Percentiles rank a stretch among this genome's conserved stretches.
Evolutionary conservation across 1,284 basidiomycete species (phyloP).

Genomic region (Stereum hirsutum): DNA sequence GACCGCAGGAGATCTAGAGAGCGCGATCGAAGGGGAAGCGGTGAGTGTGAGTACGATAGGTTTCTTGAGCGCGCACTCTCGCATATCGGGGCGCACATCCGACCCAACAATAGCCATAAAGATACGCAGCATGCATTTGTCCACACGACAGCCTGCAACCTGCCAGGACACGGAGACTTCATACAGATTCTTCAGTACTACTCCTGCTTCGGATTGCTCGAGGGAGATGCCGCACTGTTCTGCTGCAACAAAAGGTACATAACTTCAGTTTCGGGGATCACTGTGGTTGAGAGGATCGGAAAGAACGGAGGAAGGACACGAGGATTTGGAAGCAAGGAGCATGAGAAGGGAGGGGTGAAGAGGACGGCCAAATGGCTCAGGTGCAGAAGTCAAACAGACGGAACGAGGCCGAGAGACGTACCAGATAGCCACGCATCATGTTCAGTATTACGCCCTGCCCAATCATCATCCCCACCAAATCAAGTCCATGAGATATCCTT

Average conservation of each 20-base stretch:
- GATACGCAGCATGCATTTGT: slow-evolving; percentile 25
- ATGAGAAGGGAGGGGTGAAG: no score
- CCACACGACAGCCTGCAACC: slow-evolving; percentile 45
- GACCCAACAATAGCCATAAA: background rate
- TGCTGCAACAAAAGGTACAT: no score
- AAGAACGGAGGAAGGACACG: no score
- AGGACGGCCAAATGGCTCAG: no score
- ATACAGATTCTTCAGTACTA: slow-evolving; percentile 22
- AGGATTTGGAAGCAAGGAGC: slow-evolving; percentile 24
- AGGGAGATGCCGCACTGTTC: no score
- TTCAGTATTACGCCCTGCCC: slow-evolving; percentile 35
- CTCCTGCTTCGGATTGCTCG: no score
- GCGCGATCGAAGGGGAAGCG: background rate
- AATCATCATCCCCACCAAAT: slow-evolving; percentile 63
- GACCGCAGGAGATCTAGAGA: slow-evolving; percentile 31
- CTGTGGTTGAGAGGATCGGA: no score
- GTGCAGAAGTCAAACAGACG: no score
- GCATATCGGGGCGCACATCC: background rate
- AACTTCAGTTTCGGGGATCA: no score
- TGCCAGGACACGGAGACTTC: slow-evolving; percentile 57
- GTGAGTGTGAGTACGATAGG: no score
- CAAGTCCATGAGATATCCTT: slow-evolving; percentile 44
- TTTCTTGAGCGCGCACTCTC: background rate
- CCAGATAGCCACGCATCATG: slow-evolving; percentile 8
- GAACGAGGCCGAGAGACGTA: no score